Evolutionary conservation across 345 rosid genomes (phyloP), one percentile per base, ranked within the genome.

Genomic region (Ceriops decandra): DNA sequence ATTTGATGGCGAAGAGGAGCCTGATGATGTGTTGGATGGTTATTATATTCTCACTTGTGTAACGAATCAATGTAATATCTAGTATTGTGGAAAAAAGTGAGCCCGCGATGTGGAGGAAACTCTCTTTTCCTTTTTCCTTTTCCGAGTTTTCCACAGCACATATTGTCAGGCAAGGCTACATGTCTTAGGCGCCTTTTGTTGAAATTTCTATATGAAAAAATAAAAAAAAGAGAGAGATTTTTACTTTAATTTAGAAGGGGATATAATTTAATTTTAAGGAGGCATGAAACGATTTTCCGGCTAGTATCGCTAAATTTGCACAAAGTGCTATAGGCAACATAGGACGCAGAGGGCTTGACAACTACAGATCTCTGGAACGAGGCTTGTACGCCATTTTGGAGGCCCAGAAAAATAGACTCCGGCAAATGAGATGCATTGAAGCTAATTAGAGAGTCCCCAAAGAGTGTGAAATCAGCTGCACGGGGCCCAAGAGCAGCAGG

Each of bases 371-470:
- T 17, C 49, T 21, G 6, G 17, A 57, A 36, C 16, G 62, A 15
- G 17, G 57, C 62, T 42, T 60, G 31, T 38, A 26, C 57, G 36
- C 19, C 13, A 24, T 17, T 38, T 56, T 66, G 20, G 49, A 49
- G 52, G 28, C 30, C 42, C 10, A 51, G 38, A 60, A 8, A 28
- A 46, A 21, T 20, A 31, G 42, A 52, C 19, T 59, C 65, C 52
- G 42, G 57, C 19, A 35, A 10, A 6, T 21, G 33, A 51, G 49
- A 33, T 47, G 33, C 28, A 47, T 53, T 49, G 62, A 68, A 68
- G 62, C 22, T 57, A 24, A 56, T 46, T 16, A 54, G 33, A 58
- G 68, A 38, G 56, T 70, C 70, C 65, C 49, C 36, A 57, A 26
- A 33, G 22, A 31, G 65, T 19, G 32, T 28, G 32, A 52, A 64